Conservation (phyloP, 2,329 filamentous ascomycete species). For the Decorospora gaudefroyi region DNA sequence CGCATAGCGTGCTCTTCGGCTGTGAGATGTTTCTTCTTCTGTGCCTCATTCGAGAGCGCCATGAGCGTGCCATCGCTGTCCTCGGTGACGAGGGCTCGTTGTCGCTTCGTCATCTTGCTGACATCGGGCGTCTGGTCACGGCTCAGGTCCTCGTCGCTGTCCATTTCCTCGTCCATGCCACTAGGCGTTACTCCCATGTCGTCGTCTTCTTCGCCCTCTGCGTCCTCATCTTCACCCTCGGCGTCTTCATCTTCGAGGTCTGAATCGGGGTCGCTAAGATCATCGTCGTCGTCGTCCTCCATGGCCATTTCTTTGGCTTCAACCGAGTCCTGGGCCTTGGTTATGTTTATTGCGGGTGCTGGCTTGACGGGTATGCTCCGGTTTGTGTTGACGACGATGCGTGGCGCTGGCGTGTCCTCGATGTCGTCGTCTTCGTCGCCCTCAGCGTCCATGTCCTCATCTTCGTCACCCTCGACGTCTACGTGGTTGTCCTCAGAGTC, state of each 20-base stretch:
- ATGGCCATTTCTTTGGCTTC: constrained; percentile 57
- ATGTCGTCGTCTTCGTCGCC: constrained; percentile 48
- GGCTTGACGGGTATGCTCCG: constrained; percentile 43
- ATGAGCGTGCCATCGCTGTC: constrained; percentile 54
- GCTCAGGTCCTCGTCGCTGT: constrained; percentile 61
- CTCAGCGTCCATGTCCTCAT: constrained; percentile 47
- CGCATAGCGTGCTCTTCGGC: constrained; percentile 75
- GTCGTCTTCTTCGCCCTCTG: constrained; percentile 51
- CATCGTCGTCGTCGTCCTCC: constrained; percentile 54
- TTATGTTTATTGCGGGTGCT: constrained; percentile 40
- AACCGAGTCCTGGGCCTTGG: constrained; percentile 48
- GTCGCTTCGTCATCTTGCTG: constrained; percentile 69
- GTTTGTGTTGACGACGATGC: constrained; percentile 30
- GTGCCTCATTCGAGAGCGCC: constrained; percentile 66
- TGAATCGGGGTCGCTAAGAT: constrained; percentile 48
- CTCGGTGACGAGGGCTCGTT: constrained; percentile 62
- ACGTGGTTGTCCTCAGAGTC: constrained; percentile 48
- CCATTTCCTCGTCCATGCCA: constrained; percentile 49
- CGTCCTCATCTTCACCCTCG: constrained; percentile 53
- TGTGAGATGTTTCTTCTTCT: constrained; percentile 72
- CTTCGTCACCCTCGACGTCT: constrained; percentile 45
- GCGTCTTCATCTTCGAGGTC: constrained; percentile 53
- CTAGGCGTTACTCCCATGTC: constrained; percentile 38
- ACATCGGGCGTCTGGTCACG: constrained; percentile 65
- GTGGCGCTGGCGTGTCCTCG: constrained; percentile 41